phyloP scores from a whole-genome alignment of 805 yeast genomes.

The Hanseniaspora taiwanica region DNA sequence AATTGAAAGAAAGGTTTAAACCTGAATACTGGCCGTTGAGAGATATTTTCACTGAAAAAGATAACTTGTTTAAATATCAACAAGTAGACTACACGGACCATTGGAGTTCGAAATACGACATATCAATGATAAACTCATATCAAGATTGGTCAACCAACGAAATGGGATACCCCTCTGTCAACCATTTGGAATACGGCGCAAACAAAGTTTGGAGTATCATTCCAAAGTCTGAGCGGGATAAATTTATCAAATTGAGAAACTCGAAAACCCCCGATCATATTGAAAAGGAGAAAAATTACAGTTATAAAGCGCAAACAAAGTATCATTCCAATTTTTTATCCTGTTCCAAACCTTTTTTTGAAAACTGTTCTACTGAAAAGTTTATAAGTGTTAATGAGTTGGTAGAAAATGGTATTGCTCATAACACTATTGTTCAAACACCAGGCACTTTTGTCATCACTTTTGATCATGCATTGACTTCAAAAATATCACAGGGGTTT shows the following conservation, averaged over 20 bases:
- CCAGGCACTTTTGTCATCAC: conserved; percentile 51
- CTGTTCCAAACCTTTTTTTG: not conserved
- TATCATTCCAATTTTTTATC: not conserved
- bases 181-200: conserved; percentile 44
- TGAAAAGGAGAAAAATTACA: not conserved
- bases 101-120: conserved; percentile 30
- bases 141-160: conserved; percentile 51
- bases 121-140: conserved; percentile 41
- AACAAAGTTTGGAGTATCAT: conserved; percentile 47
- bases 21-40: not conserved
- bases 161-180: conserved; percentile 39
- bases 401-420: conserved; percentile 34
- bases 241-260: conserved; percentile 32
- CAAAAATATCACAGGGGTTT: conserved; percentile 41
- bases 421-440: conserved; percentile 36
- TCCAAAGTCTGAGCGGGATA: conserved; percentile 39
- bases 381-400: conserved; percentile 35
- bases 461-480: conserved; percentile 41
- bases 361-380: not conserved
- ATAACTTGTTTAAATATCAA: conserved; percentile 34
- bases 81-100: conserved; percentile 31
- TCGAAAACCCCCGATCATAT: not conserved
- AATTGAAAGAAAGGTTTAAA: not conserved
- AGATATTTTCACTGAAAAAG: conserved; percentile 19
- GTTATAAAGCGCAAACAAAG: not conserved